Conservation (phyloP, 805 yeast genomes). For the Ascoidea rubescens region DNA sequence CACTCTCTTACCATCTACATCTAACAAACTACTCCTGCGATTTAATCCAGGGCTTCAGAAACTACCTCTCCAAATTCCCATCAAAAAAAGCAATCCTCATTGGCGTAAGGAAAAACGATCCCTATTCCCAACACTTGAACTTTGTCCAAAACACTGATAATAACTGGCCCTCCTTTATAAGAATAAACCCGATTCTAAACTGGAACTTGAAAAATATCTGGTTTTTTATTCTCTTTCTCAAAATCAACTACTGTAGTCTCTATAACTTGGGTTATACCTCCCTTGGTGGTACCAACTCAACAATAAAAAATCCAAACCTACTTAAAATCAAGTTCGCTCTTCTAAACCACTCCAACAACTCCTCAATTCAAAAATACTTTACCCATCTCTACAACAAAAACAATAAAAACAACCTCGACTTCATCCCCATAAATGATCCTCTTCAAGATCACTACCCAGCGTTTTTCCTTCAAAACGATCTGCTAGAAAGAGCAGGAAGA, state of each 20-base stretch:
- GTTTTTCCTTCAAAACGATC: slow-evolving; percentile 8
- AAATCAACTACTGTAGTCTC: slow-evolving; percentile 57
- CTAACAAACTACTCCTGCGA: slow-evolving; percentile 25
- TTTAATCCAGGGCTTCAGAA: slow-evolving; percentile 56
- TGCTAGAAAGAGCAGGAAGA: slow-evolving; percentile 8
- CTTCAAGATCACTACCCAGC: slow-evolving; percentile 8
- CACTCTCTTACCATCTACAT: slow-evolving; percentile 37
- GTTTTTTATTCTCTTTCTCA: slow-evolving; percentile 53
- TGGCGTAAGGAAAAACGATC: slow-evolving; percentile 83
- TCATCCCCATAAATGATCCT: background rate
- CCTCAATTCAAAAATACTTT: no score
- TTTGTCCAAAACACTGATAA: slow-evolving; percentile 69
- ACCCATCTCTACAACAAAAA: no score
- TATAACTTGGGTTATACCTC: slow-evolving; percentile 85
- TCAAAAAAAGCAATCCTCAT: slow-evolving; percentile 63
- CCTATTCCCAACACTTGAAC: slow-evolving; percentile 49
- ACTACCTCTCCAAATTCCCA: slow-evolving; percentile 39
- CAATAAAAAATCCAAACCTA: slow-evolving; percentile 59
- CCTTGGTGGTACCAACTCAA: slow-evolving; percentile 64
- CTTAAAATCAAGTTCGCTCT: background rate
- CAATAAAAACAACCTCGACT: no score
- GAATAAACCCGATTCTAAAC: slow-evolving; percentile 79
- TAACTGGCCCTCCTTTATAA: slow-evolving; percentile 78
- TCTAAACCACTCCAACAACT: no score
- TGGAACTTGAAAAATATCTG: slow-evolving; percentile 82